Evolutionary conservation across 2,329 filamentous ascomycete species (phyloP).

Genomic region (Ascochyta rabiei): DNA sequence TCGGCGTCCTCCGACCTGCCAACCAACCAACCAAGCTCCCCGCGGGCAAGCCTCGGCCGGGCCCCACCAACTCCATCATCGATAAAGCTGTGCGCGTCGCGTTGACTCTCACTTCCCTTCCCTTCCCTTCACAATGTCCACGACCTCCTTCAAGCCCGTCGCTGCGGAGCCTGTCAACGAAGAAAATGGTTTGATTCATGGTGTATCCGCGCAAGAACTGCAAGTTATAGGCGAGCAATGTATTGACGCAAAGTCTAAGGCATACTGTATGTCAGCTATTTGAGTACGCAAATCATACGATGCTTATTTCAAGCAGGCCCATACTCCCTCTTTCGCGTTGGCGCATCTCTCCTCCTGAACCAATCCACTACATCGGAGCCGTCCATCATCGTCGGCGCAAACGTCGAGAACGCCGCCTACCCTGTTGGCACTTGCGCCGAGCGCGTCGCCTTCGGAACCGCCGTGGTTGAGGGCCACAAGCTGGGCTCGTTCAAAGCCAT

Average conservation of each 20-base stretch:
- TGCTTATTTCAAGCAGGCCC: conserved; percentile 59
- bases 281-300: neutral
- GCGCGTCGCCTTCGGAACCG: conserved; percentile 80
- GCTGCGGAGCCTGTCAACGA: conserved; percentile 37
- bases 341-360: conserved; percentile 71
- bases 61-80: conserved; percentile 17
- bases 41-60: conserved; percentile 13
- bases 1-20: conserved; percentile 9
- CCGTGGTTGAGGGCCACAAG: conserved; percentile 64
- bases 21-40: conserved; percentile 16
- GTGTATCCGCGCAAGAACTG: conserved; percentile 69
- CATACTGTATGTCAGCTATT: conserved; percentile 71
- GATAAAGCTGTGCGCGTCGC: conserved; percentile 25
- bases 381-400: conserved; percentile 71
- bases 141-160: conserved; percentile 35
- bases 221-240: conserved; percentile 66
- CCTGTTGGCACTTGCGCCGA: conserved; percentile 97
- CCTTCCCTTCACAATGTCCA: conserved; percentile 42
- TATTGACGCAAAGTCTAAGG: conserved; percentile 73
- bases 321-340: conserved; percentile 91
- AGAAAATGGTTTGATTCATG: conserved; percentile 53
- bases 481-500: conserved; percentile 65
- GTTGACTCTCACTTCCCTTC: conserved; percentile 11
- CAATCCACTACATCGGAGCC: conserved; percentile 21
- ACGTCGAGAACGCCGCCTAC: conserved; percentile 86